Conservation (phyloP, 192 early-diverging fungal species). For the Coemansia sp. region DNA sequence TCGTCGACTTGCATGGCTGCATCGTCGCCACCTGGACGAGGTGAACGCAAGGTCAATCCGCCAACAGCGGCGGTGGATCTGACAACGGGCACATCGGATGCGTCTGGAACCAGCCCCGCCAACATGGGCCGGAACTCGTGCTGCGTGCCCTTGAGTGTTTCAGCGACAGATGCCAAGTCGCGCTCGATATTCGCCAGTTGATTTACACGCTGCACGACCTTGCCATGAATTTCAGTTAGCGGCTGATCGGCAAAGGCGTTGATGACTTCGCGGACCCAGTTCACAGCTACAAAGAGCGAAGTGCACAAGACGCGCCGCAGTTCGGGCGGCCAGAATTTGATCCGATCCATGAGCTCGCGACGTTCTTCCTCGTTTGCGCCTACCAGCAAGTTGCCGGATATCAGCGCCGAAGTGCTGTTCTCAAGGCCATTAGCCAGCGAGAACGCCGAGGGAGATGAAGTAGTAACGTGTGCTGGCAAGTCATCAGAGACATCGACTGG, state of each 20-base stretch:
- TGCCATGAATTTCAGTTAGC: slow-evolving; percentile 22
- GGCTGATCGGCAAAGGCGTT: slow-evolving; percentile 64
- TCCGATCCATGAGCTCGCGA: slow-evolving; percentile 16
- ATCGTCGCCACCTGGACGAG: neutral
- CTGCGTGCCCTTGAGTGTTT: slow-evolving; percentile 25
- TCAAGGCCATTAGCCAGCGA: neutral
- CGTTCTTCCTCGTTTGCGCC: slow-evolving; percentile 46
- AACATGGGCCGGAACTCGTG: slow-evolving; percentile 32
- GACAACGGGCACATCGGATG: slow-evolving; percentile 20
- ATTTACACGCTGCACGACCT: slow-evolving; percentile 42
- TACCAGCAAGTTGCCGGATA: slow-evolving; percentile 30
- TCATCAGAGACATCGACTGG: slow-evolving; percentile 15
- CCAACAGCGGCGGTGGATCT: neutral
- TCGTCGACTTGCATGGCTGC: neutral
- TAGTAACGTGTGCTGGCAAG: neutral
- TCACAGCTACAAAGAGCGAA: slow-evolving; percentile 32
- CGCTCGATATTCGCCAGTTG: slow-evolving; percentile 37
- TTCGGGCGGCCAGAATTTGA: slow-evolving; percentile 23
- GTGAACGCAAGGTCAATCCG: slow-evolving; percentile 10
- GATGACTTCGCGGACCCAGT: slow-evolving; percentile 70
- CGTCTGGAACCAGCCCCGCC: slow-evolving; percentile 36
- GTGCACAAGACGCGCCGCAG: slow-evolving; percentile 40
- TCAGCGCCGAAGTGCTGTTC: slow-evolving; percentile 17
- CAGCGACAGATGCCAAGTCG: slow-evolving; percentile 25
- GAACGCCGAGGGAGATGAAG: slow-evolving; percentile 48